These are phyloP conservation scores for Pyrenula massariospora DNA, from an alignment of 495 filamentous ascomycete species.

Conservation along the genomic window DNA sequence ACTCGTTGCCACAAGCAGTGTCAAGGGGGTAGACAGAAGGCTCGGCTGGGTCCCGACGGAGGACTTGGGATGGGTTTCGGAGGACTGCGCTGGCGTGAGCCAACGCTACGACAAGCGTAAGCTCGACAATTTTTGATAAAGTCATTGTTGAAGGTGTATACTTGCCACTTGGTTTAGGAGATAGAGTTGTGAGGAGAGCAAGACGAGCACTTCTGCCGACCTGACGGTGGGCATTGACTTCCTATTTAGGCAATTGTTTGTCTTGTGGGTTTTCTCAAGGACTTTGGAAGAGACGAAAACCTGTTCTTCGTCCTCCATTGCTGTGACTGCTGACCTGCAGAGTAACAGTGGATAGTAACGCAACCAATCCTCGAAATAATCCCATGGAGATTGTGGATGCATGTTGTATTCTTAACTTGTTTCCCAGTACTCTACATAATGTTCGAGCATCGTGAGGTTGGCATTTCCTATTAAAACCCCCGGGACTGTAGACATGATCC, in stretches of 20 bases:
- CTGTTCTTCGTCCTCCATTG: not conserved
- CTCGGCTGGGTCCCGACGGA: not conserved
- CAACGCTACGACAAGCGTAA: not conserved
- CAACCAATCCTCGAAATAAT: not conserved
- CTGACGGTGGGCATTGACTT: not conserved
- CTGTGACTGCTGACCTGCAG: not conserved
- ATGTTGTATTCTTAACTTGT: not conserved
- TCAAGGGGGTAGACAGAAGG: not conserved
- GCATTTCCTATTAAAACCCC: not conserved
- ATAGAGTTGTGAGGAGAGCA: not conserved
- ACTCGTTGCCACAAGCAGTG: not conserved
- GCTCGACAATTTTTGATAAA: not conserved
- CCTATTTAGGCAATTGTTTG: not conserved
- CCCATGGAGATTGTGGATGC: not conserved
- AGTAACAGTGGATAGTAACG: not conserved
- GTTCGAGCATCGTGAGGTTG: not conserved
- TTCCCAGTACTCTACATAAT: not conserved
- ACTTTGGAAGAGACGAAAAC: not conserved
- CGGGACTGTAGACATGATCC: not conserved
- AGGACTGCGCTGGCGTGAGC: not conserved
- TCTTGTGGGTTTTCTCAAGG: not conserved
- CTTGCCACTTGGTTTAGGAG: not conserved
- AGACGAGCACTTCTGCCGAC: not conserved
- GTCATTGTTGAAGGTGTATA: not conserved
- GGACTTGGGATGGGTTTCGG: not conserved